Evolutionary conservation across 1,284 basidiomycete genomes (phyloP).

Genomic region (Dichomitus squalens): DNA sequence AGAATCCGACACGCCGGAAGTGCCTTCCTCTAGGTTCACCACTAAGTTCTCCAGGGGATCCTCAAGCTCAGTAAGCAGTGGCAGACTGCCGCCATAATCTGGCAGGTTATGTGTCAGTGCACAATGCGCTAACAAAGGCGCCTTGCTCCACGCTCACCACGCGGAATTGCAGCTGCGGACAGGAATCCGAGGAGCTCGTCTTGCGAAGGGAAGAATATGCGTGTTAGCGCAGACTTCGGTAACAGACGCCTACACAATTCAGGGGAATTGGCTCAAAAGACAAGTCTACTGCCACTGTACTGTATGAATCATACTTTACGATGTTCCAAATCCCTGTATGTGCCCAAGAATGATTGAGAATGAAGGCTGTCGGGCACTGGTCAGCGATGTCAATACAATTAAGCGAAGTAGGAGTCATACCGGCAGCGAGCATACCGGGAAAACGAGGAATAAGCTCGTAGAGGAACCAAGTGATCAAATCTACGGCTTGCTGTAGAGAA

Average conservation of each 20-base stretch:
- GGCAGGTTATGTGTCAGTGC: constrained; percentile 8
- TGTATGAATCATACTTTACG: constrained; percentile 53
- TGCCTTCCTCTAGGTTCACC: not conserved
- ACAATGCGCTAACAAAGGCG: constrained; percentile 6
- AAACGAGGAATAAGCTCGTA: constrained; percentile 70
- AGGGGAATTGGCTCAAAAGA: constrained; percentile 19
- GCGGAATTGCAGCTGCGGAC: constrained; percentile 53
- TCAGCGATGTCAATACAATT: constrained; percentile 9
- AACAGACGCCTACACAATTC: constrained; percentile 56
- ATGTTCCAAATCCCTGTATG: constrained; percentile 80
- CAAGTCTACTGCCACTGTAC: constrained; percentile 1
- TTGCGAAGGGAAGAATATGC: constrained; percentile 73
- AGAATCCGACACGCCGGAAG: not conserved
- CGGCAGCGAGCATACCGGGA: constrained; percentile 77
- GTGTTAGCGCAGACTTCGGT: constrained; percentile 67
- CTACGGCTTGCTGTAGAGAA: constrained; percentile 49
- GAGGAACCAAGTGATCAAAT: constrained; percentile 64
- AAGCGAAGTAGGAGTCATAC: constrained; percentile 41
- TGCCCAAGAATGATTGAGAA: constrained; percentile 84
- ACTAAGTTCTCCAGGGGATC: constrained; percentile 42
- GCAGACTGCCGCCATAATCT: constrained; percentile 67
- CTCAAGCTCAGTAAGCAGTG: constrained; percentile 46
- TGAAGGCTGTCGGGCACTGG: constrained; percentile 51
- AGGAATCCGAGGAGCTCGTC: constrained; percentile 65
- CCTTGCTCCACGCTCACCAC: constrained; percentile 45